Evolutionary conservation across 148 eudicot species (phyloP).

Genomic region (Pouteria glomerata): DNA sequence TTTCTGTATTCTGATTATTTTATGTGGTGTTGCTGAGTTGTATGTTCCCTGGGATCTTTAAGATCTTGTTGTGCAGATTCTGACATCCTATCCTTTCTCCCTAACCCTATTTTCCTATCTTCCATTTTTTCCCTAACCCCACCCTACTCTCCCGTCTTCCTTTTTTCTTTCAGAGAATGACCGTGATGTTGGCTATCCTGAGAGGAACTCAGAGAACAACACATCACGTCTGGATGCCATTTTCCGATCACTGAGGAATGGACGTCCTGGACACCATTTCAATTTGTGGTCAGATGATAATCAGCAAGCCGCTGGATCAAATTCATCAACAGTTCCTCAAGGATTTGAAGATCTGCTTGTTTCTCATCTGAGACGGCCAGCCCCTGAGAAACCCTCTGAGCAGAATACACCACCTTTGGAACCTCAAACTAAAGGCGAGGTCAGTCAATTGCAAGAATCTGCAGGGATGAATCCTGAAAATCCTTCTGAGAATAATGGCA

Average conservation of each 20-base stretch:
- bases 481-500: conserved; percentile 35
- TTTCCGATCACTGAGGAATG: conserved; percentile 76
- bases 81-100: too few relatives aligned
- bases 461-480: conserved; percentile 41
- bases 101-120: too few relatives aligned
- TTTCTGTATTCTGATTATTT: neutral
- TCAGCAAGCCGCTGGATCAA: conserved; percentile 70
- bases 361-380: conserved; percentile 64
- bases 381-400: conserved; percentile 58
- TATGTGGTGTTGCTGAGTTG: too few relatives aligned
- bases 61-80: too few relatives aligned
- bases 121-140: conserved; percentile 3
- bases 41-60: too few relatives aligned
- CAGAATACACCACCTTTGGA: conserved; percentile 32
- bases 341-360: conserved; percentile 92
- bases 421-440: conserved; percentile 46
- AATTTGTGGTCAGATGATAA: conserved; percentile 75
- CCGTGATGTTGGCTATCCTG: conserved; percentile 46
- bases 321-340: conserved; percentile 61
- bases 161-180: conserved; percentile 39
- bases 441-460: conserved; percentile 36
- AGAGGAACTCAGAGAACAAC: conserved; percentile 52
- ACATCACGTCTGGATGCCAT: conserved; percentile 72
- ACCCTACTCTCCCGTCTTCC: neutral
- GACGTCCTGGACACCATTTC: conserved; percentile 80